These are phyloP conservation scores for Metschnikowia santaceciliae DNA, from an alignment of 805 yeast genomes.

Conservation along the genomic window DNA sequence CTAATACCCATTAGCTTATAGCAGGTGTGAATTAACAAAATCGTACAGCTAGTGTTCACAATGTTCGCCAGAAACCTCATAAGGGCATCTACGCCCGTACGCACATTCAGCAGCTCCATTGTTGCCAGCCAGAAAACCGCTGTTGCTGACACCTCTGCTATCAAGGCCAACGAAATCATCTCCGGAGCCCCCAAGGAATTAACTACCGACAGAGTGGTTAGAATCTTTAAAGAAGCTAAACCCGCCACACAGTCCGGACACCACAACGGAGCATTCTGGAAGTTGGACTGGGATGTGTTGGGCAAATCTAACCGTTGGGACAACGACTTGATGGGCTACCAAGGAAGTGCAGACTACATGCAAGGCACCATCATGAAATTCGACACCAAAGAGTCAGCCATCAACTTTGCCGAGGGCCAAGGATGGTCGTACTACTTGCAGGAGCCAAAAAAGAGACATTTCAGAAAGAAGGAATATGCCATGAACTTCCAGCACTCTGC, in stretches of 20 bases:
- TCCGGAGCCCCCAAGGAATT: slow-evolving; percentile 78
- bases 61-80: slow-evolving; percentile 25
- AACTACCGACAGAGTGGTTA: slow-evolving; percentile 57
- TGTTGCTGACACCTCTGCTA: slow-evolving; percentile 22
- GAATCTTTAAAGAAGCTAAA: slow-evolving; percentile 73
- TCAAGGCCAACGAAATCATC: slow-evolving; percentile 49
- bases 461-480: slow-evolving; percentile 72
- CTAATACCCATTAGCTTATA: slow-evolving; percentile 1
- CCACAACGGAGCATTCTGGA: slow-evolving; percentile 57
- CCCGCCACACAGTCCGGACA: slow-evolving; percentile 78
- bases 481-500: slow-evolving; percentile 64
- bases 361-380: slow-evolving; percentile 75
- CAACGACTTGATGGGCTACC: slow-evolving; percentile 84
- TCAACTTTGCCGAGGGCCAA: slow-evolving; percentile 74
- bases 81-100: slow-evolving; percentile 20
- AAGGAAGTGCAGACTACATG: slow-evolving; percentile 75
- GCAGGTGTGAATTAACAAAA: not conserved
- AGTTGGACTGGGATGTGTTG: slow-evolving; percentile 77
- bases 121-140: slow-evolving; percentile 22
- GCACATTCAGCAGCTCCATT: slow-evolving; percentile 23
- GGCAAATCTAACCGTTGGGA: slow-evolving; percentile 84
- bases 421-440: slow-evolving; percentile 83
- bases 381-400: slow-evolving; percentile 71
- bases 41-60: not conserved
- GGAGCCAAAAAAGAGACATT: slow-evolving; percentile 73